Evolutionary conservation across 2,329 filamentous ascomycete genomes (phyloP).

Genomic region (Drechslera avenae): DNA sequence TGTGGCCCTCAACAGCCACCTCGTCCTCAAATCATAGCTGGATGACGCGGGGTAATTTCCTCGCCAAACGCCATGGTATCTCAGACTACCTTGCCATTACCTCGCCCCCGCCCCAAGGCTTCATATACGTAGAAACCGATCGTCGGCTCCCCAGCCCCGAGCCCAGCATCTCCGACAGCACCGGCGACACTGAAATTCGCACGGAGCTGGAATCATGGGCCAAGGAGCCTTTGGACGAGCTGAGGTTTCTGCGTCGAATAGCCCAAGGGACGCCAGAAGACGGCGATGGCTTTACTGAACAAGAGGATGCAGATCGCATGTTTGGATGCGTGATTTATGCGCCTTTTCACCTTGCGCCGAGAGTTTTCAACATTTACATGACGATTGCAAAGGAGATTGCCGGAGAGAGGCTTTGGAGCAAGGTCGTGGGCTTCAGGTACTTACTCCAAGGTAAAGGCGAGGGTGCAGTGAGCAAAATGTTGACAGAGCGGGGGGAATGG

Average conservation of each 20-base stretch:
- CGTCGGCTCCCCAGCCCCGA: constrained; percentile 50
- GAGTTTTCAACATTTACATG: constrained; percentile 69
- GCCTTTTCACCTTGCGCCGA: constrained; percentile 71
- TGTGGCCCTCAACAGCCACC: constrained; percentile 70
- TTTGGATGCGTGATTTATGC: constrained; percentile 82
- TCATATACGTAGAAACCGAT: constrained; percentile 84
- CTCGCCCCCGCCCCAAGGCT: constrained; percentile 55
- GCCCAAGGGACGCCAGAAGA: constrained; percentile 68
- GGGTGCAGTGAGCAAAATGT: constrained; percentile 50
- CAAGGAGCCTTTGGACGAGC: constrained; percentile 71
- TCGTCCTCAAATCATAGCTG: constrained; percentile 71
- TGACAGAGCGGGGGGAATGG: constrained; percentile 52
- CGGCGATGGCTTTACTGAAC: constrained; percentile 59
- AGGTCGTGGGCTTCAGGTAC: constrained; percentile 80
- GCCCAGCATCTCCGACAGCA: constrained; percentile 6
- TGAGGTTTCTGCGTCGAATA: constrained; percentile 71
- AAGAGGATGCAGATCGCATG: constrained; percentile 56
- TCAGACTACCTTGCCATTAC: constrained; percentile 60
- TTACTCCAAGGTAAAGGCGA: constrained; percentile 67
- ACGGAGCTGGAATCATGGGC: constrained; percentile 60
- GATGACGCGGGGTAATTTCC: constrained; percentile 61
- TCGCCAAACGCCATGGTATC: constrained; percentile 69
- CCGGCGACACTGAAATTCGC: constrained; percentile 5
- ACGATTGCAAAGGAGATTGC: constrained; percentile 63
- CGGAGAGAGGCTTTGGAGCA: constrained; percentile 65